Evolutionary conservation across 176 grass and related monocot species (phyloP).

Genomic region (Phragmites australis): DNA sequence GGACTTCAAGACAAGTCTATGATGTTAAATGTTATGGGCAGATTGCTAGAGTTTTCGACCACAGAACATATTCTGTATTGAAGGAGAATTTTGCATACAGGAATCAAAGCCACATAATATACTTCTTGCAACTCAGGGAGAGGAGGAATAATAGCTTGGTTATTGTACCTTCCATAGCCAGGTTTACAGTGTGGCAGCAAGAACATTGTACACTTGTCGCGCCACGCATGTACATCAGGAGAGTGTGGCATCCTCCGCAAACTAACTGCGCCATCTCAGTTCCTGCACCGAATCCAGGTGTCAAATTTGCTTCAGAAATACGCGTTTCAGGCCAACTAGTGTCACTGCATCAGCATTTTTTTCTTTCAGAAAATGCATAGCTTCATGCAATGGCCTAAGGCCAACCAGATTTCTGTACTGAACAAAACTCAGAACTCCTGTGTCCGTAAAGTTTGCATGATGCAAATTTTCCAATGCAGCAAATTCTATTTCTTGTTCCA

Average conservation of each 20-base stretch:
- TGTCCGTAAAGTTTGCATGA: constrained; percentile 20
- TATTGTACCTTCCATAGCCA: constrained; percentile 80
- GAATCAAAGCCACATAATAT: constrained; percentile 38
- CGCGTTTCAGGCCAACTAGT: neutral
- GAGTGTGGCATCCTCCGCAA: constrained; percentile 97
- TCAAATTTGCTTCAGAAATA: neutral
- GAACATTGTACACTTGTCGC: constrained; percentile 95
- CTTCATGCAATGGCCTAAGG: neutral
- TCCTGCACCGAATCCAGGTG: constrained; percentile 42
- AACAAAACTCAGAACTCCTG: neutral
- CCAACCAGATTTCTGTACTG: neutral
- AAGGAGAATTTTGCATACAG: constrained; percentile 14
- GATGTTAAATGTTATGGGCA: constrained; percentile 37
- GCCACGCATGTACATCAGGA: constrained; percentile 95
- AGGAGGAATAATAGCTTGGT: constrained; percentile 29
- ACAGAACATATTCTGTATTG: constrained; percentile 23
- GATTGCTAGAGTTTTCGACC: constrained; percentile 6
- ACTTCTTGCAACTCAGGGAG: constrained; percentile 16
- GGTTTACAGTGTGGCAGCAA: constrained; percentile 95
- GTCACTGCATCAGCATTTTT: neutral
- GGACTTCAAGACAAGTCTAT: constrained; percentile 36
- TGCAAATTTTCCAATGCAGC: neutral
- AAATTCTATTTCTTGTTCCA: constrained; percentile 1
- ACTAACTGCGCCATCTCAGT: constrained; percentile 97
- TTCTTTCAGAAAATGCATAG: constrained; percentile 19